Conservation (phyloP, 768 basidiomycete species). For the Lentinula lateritia region DNA sequence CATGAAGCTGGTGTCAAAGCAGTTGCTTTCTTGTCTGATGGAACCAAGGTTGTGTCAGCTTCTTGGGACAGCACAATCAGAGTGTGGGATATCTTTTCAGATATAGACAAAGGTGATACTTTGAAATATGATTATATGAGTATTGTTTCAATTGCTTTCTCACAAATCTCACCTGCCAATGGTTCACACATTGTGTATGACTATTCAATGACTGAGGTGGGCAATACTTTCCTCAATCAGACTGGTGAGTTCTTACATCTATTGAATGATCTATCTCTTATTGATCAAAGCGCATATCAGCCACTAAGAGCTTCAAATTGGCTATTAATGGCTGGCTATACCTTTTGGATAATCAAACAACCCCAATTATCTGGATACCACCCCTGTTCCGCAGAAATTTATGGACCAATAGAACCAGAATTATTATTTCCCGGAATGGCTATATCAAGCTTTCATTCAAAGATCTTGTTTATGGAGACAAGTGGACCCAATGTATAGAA, state of each 20-base stretch:
- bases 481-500: not conserved
- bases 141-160: not conserved
- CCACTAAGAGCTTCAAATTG: not conserved
- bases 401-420: not conserved
- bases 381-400: not conserved
- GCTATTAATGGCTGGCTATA: not conserved
- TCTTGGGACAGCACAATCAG: no score
- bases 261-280: no score
- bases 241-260: no score
- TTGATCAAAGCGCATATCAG: no score
- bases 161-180: no score
- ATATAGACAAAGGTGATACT: not conserved
- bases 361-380: not conserved
- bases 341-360: not conserved
- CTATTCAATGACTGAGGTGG: no score
- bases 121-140: not conserved
- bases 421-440: not conserved
- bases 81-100: no score
- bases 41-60: not conserved
- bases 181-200: no score
- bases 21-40: not conserved
- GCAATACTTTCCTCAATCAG: no score
- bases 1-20: not conserved
- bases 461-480: not conserved
- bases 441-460: not conserved